phyloP scores from a whole-genome alignment of 2,329 filamentous ascomycete genomes.

The Cercospora canescens region DNA sequence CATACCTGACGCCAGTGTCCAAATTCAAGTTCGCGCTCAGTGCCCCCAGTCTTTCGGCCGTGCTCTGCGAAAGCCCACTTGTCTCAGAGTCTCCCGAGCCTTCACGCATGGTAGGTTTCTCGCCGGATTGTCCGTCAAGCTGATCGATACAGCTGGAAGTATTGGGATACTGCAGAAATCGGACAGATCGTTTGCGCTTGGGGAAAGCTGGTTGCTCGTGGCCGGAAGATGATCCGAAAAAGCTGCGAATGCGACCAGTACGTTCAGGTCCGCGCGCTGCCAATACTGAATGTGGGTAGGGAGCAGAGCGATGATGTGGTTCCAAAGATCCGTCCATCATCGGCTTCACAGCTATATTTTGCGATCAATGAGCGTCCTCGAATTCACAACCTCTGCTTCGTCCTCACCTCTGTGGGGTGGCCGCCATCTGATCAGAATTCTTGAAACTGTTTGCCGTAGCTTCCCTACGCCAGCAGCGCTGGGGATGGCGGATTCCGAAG shows the following conservation, averaged over 20 bases:
- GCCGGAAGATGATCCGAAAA: slow-evolving; percentile 18
- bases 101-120: background rate
- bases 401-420: background rate
- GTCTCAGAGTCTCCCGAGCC: background rate
- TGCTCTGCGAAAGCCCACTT: slow-evolving; percentile 5
- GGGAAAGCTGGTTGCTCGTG: slow-evolving; percentile 11
- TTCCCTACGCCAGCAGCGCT: background rate
- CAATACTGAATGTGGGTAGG: slow-evolving; percentile 23
- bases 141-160: slow-evolving; percentile 15
- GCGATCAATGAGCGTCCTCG: background rate
- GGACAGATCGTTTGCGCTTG: slow-evolving; percentile 30
- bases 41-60: slow-evolving; percentile 17
- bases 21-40: slow-evolving; percentile 27
- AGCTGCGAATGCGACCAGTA: slow-evolving; percentile 4
- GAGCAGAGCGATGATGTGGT: slow-evolving; percentile 26
- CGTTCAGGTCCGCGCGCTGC: background rate
- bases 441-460: slow-evolving; percentile 23
- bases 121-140: slow-evolving; percentile 23
- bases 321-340: slow-evolving; percentile 22
- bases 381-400: background rate
- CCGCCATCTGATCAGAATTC: slow-evolving; percentile 5
- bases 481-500: background rate
- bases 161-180: slow-evolving; percentile 18
- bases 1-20: slow-evolving; percentile 11
- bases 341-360: background rate